Conservation (phyloP, 225 moss, liverwort and hornwort species). For the Climacium dendroides region DNA sequence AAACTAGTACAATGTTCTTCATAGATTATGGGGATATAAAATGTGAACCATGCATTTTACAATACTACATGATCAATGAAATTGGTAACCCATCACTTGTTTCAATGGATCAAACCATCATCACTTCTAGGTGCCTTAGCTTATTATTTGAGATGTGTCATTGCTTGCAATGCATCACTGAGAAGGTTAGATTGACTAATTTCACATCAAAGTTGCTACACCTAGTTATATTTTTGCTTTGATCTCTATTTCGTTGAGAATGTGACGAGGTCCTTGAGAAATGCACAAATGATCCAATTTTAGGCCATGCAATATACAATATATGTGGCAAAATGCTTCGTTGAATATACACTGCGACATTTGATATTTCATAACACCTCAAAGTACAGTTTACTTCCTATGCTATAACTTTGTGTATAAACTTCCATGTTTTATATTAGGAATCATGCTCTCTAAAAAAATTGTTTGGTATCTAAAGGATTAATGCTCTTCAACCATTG, state of each 20-base stretch:
- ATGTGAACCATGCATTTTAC: not conserved
- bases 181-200: not conserved
- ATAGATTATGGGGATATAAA: not conserved
- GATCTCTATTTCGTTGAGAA: not conserved
- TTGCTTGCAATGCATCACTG: too few relatives aligned
- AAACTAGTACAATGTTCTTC: not conserved
- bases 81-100: not conserved
- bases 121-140: too few relatives aligned
- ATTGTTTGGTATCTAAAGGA: not conserved
- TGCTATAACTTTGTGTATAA: not conserved
- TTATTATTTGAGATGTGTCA: too few relatives aligned
- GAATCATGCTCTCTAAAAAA: fast-evolving
- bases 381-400: not conserved
- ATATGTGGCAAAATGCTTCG: not conserved
- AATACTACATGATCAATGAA: not conserved
- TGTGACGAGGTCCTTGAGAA: not conserved
- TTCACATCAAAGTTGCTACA: not conserved
- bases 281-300: not conserved
- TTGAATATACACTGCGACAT: not conserved
- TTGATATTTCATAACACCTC: not conserved
- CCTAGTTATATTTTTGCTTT: not conserved
- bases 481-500: fast-evolving
- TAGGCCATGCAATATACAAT: not conserved
- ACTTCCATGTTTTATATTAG: not conserved
- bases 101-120: too few relatives aligned